These are phyloP conservation scores for Phytophthora fragariae DNA, from an alignment of 352 stramenopile genomes.

Conservation along the genomic window DNA sequence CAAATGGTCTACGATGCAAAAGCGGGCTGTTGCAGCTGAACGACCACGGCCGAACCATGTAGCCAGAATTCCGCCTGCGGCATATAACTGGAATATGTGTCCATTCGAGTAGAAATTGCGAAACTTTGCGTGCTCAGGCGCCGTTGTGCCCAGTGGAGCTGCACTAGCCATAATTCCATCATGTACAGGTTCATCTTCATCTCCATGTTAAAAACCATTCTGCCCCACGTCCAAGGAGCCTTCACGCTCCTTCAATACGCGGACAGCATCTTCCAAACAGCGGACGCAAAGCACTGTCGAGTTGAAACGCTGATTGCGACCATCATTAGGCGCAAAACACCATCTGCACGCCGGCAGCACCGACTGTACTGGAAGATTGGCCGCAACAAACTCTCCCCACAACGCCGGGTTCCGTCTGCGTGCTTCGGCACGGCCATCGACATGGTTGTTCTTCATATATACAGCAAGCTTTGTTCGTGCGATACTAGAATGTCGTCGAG, in stretches of 20 bases:
- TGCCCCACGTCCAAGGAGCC: neutral
- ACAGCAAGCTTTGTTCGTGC: slow-evolving; percentile 29
- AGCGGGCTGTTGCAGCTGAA: too few species aligned
- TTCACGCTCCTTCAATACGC: slow-evolving; percentile 31
- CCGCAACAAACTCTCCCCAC: slow-evolving; percentile 50
- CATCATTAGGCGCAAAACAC: slow-evolving; percentile 51
- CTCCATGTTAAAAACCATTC: neutral
- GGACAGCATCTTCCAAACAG: slow-evolving; percentile 44
- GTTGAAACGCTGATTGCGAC: slow-evolving; percentile 62
- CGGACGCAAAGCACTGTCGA: slow-evolving; percentile 54
- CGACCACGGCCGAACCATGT: too few species aligned
- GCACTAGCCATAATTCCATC: neutral
- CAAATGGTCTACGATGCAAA: too few species aligned
- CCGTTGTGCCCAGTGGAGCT: too few species aligned
- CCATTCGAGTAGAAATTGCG: too few species aligned
- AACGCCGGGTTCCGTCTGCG: slow-evolving; percentile 45
- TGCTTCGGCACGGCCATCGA: slow-evolving; percentile 42
- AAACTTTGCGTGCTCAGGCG: too few species aligned
- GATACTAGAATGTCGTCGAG: slow-evolving; percentile 8
- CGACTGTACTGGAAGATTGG: slow-evolving; percentile 31
- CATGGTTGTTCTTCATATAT: slow-evolving; percentile 46
- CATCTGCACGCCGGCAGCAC: slow-evolving; percentile 43
- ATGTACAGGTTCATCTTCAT: neutral
- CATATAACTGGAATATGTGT: too few species aligned
- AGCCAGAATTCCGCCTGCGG: too few species aligned